phyloP scores from a whole-genome alignment of 1,284 basidiomycete species.

The Fomitopsis pinicola region DNA sequence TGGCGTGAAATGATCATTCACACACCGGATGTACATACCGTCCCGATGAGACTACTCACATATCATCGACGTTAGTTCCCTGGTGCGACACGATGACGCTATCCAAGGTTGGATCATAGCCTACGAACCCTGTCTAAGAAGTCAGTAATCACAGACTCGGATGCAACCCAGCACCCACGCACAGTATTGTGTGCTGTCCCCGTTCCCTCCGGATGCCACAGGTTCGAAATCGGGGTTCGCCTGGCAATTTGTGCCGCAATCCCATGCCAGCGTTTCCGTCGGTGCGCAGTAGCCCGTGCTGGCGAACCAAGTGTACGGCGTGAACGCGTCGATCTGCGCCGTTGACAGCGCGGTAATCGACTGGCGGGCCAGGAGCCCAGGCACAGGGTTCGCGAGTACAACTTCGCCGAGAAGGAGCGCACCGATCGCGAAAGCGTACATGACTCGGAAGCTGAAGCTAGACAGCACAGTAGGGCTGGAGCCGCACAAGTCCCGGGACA shows the following conservation, averaged over 20 bases:
- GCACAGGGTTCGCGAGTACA: constrained; percentile 8
- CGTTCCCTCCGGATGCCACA: constrained; percentile 59
- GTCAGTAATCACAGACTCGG: not conserved
- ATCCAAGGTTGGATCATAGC: constrained; percentile 36
- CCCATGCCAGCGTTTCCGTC: constrained; percentile 44
- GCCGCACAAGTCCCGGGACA: not conserved
- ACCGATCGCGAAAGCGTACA: constrained; percentile 7
- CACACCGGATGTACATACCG: no score
- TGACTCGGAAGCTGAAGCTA: constrained; percentile 8
- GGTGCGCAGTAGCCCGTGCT: constrained; percentile 51
- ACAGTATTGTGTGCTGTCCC: constrained; percentile 45
- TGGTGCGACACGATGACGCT: constrained; percentile 50
- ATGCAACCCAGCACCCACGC: constrained; percentile 9
- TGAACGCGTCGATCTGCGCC: constrained; percentile 42
- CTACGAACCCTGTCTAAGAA: constrained; percentile 35
- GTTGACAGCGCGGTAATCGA: constrained; percentile 37
- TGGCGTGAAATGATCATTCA: not conserved
- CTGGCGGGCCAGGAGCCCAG: constrained; percentile 12
- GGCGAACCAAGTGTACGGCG: constrained; percentile 52
- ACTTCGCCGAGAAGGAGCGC: constrained; percentile 13
- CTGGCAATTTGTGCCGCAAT: constrained; percentile 50
- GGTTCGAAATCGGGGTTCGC: constrained; percentile 51
- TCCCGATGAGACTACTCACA: constrained; percentile 31
- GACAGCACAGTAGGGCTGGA: not conserved
- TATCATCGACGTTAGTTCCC: constrained; percentile 42